Percentiles rank a stretch among this genome's conserved stretches.
These are phyloP conservation scores for Alloascoidea africana DNA, from an alignment of 805 yeast genomes.

Conservation along the genomic window DNA sequence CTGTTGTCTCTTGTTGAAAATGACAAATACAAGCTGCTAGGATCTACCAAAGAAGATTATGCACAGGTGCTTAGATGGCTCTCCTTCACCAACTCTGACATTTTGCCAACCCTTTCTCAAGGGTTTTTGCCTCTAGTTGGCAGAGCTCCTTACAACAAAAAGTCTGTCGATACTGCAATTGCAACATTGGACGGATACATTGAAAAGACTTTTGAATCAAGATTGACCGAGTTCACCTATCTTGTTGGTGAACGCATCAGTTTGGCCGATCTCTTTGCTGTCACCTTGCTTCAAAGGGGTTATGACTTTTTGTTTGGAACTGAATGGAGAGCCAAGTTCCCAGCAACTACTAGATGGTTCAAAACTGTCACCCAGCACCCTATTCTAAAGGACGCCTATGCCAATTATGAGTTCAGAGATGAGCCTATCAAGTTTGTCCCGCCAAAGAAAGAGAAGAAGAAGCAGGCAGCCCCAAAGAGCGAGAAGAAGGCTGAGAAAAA, in stretches of 20 bases:
- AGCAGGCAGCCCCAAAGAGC: conserved; percentile 14
- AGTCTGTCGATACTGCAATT: conserved; percentile 31
- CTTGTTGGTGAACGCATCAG: conserved; percentile 55
- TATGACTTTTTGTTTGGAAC: conserved; percentile 44
- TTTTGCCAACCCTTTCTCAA: conserved; percentile 28
- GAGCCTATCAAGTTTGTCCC: conserved; percentile 55
- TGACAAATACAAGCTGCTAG: conserved; percentile 34
- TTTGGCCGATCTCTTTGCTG: conserved; percentile 49
- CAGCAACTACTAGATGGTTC: conserved; percentile 59
- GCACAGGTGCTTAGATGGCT: conserved; percentile 63
- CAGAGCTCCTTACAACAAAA: conserved; percentile 63
- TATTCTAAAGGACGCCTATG: conserved; percentile 30
- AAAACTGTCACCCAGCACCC: conserved; percentile 33
- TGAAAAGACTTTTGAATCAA: conserved; percentile 31
- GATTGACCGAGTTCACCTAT: conserved; percentile 46
- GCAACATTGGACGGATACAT: conserved; percentile 24
- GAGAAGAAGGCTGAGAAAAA: conserved; percentile 3
- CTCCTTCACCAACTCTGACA: conserved; percentile 60
- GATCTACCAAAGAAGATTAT: conserved; percentile 47
- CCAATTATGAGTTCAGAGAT: conserved; percentile 40
- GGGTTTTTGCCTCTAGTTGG: conserved; percentile 54
- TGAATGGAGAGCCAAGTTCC: conserved; percentile 49
- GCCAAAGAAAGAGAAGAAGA: conserved; percentile 62
- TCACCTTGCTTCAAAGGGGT: conserved; percentile 34
- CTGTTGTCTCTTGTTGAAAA: conserved; percentile 22